Percentiles rank a stretch among this genome's conserved stretches.
Evolutionary conservation across 345 rosid genomes (phyloP).

Genomic region (Xanthoceras sorbifolium): DNA sequence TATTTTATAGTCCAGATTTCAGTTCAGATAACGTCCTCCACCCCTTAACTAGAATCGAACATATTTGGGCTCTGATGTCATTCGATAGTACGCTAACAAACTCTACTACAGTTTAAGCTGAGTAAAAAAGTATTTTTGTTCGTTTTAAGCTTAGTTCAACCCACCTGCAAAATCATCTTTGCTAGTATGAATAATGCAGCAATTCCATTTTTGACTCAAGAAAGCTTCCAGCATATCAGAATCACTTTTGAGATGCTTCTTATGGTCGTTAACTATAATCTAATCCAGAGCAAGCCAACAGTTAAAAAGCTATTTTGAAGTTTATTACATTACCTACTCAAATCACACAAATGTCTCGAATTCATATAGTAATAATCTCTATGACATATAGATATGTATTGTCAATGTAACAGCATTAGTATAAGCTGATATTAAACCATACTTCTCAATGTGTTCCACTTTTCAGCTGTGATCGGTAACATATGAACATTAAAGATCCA

Average conservation of each 20-base stretch:
- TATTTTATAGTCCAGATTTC: too few species aligned
- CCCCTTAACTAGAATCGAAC: too few species aligned
- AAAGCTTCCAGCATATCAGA: not conserved
- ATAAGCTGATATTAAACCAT: not conserved
- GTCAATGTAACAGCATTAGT: constrained; percentile 1
- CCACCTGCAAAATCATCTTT: too few species aligned
- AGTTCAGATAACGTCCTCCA: too few species aligned
- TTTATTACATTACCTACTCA: not conserved
- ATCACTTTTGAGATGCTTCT: not conserved
- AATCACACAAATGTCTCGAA: constrained; percentile 1
- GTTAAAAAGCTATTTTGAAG: not conserved
- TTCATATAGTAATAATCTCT: not conserved
- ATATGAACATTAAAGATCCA: constrained; percentile 11
- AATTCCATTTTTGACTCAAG: not conserved
- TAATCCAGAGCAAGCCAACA: not conserved
- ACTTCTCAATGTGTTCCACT: not conserved
- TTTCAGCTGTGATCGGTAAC: not conserved
- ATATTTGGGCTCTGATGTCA: too few species aligned
- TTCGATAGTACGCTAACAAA: too few species aligned
- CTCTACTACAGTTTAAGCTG: too few species aligned
- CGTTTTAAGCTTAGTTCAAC: too few species aligned
- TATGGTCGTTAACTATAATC: too few species aligned
- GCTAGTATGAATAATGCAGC: too few species aligned
- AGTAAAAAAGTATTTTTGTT: too few species aligned
- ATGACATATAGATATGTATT: not conserved